phyloP scores from a whole-genome alignment of 495 filamentous ascomycete genomes.

The Aspergillus sclerotioniger region DNA sequence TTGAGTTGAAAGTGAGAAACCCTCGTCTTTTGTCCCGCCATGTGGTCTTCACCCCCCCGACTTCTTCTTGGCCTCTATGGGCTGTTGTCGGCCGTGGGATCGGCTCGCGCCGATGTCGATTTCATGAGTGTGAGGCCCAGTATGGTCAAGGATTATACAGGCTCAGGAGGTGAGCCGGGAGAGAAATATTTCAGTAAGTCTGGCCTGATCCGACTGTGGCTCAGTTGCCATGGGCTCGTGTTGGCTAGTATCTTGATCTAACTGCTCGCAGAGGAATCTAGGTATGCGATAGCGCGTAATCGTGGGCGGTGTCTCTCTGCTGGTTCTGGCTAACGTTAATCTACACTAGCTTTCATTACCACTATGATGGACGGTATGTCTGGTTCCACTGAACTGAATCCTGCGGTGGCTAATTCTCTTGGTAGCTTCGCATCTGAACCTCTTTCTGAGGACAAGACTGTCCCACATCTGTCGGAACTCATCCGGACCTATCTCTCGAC shows the following conservation, averaged over 20 bases:
- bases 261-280: conserved; percentile 47
- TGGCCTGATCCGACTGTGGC: neutral
- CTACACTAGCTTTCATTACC: conserved; percentile 52
- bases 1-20: neutral
- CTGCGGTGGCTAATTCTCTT: conserved; percentile 15
- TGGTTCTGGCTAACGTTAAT: conserved; percentile 12
- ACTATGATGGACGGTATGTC: conserved; percentile 59
- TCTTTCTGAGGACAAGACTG: conserved; percentile 48
- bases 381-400: neutral
- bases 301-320: neutral
- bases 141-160: conserved; percentile 48
- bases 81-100: conserved; percentile 16
- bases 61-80: conserved; percentile 23
- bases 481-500: conserved; percentile 55
- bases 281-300: conserved; percentile 36
- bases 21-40: conserved; percentile 1
- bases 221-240: neutral
- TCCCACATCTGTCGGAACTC: conserved; percentile 45
- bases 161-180: conserved; percentile 38
- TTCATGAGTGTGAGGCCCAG: conserved; percentile 44
- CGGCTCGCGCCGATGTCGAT: conserved; percentile 26
- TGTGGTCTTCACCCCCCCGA: conserved; percentile 15
- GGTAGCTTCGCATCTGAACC: conserved; percentile 48
- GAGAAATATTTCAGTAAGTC: conserved; percentile 61
- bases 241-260: too few species aligned